Evolutionary conservation across 192 early-diverging fungal species (phyloP), one percentile per base, ranked within the genome.

Genomic region (Coemansia aciculifera): DNA sequence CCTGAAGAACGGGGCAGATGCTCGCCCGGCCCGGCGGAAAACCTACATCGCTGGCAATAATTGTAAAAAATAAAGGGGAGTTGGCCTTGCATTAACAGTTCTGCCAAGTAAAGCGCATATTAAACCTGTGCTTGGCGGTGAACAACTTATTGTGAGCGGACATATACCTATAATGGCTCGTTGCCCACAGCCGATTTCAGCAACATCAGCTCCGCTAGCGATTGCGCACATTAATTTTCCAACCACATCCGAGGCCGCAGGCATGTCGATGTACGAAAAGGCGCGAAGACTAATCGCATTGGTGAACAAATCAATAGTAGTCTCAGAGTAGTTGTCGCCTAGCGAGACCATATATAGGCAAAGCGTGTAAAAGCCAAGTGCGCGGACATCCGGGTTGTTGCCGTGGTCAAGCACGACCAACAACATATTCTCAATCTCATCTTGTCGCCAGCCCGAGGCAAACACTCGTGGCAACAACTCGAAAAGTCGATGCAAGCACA

Each of bases 321-420:
- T 64, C 32, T 68, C 62, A 1, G 79, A 77, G 31, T 62, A 77
- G 21, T 44, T 66, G 21, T 66, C 79, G 7, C 42, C 37, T 10
- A 57, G 19, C 39, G 72, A 64, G 1, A 59, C 32, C 64, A 82
- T 77, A 40, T 82, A 82, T 11, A 77, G 34, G 19, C 59, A 48
- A 34, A 82, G 66, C 0, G 69, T 66, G 24, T 82, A 72, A 13
- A 66, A 62, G 1, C 79, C 79, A 15, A 82, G 66, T 10, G 63
- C 40, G 17, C 79, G 74, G 40, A 82, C 72, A 19, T 77, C 79
- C 2, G 70, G 71, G 63, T 82, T 77, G 52, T 82, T 82, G 27
- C 79, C 79, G 34, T 82, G 79, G 31, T 82, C 79, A 12, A 82
- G 75, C 27, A 77, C 38, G 5, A 82, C 71, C 21, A 82, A 66